Evolutionary conservation across 441 rosid genomes (phyloP).

Genomic region (Raphanus hybrid): DNA sequence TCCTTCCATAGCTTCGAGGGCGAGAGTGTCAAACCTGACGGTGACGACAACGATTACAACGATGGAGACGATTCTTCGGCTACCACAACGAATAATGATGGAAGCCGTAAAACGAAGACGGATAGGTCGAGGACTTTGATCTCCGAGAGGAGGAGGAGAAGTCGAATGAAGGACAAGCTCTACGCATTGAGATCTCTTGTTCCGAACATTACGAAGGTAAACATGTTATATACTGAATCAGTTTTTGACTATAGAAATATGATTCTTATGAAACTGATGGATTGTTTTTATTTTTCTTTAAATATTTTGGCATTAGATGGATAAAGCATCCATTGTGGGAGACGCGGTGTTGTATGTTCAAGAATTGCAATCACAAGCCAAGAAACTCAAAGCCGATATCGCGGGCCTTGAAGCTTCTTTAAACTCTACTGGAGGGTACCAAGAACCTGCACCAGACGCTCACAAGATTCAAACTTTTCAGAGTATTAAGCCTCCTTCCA

Average conservation of each 20-base stretch:
- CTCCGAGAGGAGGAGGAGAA: slow-evolving; percentile 74
- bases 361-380: slow-evolving; percentile 72
- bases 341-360: slow-evolving; percentile 77
- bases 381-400: slow-evolving; percentile 73
- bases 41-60: slow-evolving; percentile 43
- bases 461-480: slow-evolving; percentile 39
- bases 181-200: slow-evolving; percentile 81
- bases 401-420: slow-evolving; percentile 68
- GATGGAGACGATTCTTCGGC: slow-evolving; percentile 65
- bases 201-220: slow-evolving; percentile 92
- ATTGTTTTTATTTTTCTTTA: background rate
- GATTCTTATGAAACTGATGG: slow-evolving; percentile 9
- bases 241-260: background rate
- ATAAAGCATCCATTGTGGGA: slow-evolving; percentile 90
- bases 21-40: slow-evolving; percentile 37
- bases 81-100: slow-evolving; percentile 39
- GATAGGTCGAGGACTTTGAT: slow-evolving; percentile 82
- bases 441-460: slow-evolving; percentile 39
- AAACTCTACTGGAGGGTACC: slow-evolving; percentile 40
- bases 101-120: slow-evolving; percentile 45
- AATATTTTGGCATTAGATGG: slow-evolving; percentile 61
- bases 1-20: slow-evolving; percentile 46
- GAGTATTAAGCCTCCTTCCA: slow-evolving; percentile 40
- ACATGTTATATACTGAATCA: background rate
- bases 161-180: slow-evolving; percentile 90